phyloP scores from a whole-genome alignment of 139 green algal genomes.

The Tetraselmis striata region DNA sequence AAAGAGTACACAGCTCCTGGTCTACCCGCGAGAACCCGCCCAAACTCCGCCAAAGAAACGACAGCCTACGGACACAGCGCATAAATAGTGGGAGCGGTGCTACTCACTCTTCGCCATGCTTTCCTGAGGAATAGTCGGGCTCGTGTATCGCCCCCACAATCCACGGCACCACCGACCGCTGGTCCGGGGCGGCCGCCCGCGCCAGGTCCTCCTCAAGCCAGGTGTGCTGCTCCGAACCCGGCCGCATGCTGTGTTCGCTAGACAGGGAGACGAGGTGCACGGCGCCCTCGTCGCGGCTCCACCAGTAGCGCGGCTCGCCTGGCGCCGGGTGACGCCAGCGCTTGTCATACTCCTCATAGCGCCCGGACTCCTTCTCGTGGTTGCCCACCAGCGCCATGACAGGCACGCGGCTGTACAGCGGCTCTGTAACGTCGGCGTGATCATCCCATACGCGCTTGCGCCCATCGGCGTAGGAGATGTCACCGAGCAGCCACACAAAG shows the following conservation, averaged over 20 bases:
- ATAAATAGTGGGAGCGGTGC: no score
- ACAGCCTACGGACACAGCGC: no score
- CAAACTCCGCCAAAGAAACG: no score
- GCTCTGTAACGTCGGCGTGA: neutral
- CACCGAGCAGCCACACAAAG: neutral
- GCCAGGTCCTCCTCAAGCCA: conserved; percentile 13
- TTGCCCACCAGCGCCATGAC: neutral
- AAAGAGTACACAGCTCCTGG: no score
- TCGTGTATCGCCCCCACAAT: neutral
- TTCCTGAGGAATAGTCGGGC: conserved; percentile 2
- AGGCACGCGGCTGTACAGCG: neutral
- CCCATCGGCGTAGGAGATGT: conserved; percentile 2
- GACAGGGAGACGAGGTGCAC: neutral
- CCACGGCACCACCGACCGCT: conserved; percentile 1
- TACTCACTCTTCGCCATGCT: conserved; percentile 3
- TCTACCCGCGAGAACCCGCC: no score
- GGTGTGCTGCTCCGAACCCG: neutral
- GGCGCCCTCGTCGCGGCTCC: neutral
- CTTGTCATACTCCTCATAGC: neutral
- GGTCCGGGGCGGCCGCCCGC: neutral
- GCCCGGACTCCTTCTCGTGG: neutral
- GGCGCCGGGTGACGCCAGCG: neutral
- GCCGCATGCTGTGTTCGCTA: neutral
- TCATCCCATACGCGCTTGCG: neutral
- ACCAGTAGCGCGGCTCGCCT: neutral